Conservation (phyloP, 768 basidiomycete genomes). For the Kwoniella shandongensis region DNA sequence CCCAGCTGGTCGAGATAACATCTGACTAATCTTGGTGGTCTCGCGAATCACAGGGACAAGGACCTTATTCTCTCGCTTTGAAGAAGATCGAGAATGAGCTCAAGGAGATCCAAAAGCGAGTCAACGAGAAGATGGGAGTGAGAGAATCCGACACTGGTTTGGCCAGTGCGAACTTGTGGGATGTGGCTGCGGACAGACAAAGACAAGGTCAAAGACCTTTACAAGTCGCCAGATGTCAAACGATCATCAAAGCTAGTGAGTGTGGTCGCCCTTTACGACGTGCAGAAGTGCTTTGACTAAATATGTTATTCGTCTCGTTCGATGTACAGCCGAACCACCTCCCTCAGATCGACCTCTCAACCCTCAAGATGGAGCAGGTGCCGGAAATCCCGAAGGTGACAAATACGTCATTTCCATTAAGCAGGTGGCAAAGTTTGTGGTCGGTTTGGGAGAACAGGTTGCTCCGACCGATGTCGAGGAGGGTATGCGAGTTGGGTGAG, state of each 20-base stretch:
- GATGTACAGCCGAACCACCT: conserved; percentile 68
- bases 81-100: conserved; percentile 90
- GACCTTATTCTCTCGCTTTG: conserved; percentile 84
- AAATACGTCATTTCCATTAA: conserved; percentile 99
- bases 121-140: conserved; percentile 97
- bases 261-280: background rate
- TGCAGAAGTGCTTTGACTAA: background rate
- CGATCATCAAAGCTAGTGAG: conserved; percentile 78
- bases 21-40: background rate
- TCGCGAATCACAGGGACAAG: conserved; percentile 75
- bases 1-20: too few relatives aligned
- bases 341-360: conserved; percentile 83
- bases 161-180: conserved; percentile 96
- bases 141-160: conserved; percentile 98
- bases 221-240: conserved; percentile 97
- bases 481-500: conserved; percentile 99
- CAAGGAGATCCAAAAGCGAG: conserved; percentile 92
- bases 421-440: conserved; percentile 99
- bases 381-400: conserved; percentile 71
- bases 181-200: conserved; percentile 85
- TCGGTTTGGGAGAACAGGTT: conserved; percentile 92
- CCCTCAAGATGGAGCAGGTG: conserved; percentile 70
- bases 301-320: too few relatives aligned
- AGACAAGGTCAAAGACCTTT: conserved; percentile 88
- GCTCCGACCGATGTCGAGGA: conserved; percentile 98